phyloP scores from a whole-genome alignment of 805 yeast species.

The Kuraishia capsulata region DNA sequence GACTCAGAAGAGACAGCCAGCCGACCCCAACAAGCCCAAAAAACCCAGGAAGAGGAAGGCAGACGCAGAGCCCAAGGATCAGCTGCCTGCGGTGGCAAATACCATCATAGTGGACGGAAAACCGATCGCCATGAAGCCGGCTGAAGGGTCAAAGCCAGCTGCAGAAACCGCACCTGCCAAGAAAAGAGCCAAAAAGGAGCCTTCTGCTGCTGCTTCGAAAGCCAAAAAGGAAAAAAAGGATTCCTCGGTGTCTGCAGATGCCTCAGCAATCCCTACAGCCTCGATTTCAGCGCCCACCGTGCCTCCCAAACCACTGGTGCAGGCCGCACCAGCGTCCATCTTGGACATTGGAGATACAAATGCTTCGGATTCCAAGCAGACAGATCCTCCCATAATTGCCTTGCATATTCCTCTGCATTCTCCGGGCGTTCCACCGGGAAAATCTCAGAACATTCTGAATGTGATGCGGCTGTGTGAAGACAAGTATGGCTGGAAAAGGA shows the following conservation, averaged over 20 bases:
- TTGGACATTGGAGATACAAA: not conserved
- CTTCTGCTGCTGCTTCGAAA: not conserved
- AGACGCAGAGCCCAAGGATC: not conserved
- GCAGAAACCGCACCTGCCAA: not conserved
- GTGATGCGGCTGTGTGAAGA: constrained; percentile 71
- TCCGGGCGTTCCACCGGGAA: constrained; percentile 40
- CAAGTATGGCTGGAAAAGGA: constrained; percentile 69
- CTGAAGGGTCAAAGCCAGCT: not conserved
- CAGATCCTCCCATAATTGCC: constrained; percentile 37
- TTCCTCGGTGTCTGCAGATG: no score
- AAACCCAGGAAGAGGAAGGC: constrained; percentile 1
- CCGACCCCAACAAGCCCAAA: constrained; percentile 1
- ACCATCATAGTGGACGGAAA: not conserved
- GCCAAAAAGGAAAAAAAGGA: not conserved
- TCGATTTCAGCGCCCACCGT: not conserved
- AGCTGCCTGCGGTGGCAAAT: not conserved
- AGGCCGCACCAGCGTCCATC: not conserved
- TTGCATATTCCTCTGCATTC: constrained; percentile 42
- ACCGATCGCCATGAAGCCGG: not conserved
- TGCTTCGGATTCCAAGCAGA: not conserved
- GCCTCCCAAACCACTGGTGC: constrained; percentile 1
- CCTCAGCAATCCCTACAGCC: not conserved
- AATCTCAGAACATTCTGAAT: constrained; percentile 59
- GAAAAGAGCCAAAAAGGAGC: constrained; percentile 1
- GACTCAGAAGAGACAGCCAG: not conserved